Evolutionary conservation across 352 stramenopile genomes (phyloP).

Genomic region (Phytopythium litorale): DNA sequence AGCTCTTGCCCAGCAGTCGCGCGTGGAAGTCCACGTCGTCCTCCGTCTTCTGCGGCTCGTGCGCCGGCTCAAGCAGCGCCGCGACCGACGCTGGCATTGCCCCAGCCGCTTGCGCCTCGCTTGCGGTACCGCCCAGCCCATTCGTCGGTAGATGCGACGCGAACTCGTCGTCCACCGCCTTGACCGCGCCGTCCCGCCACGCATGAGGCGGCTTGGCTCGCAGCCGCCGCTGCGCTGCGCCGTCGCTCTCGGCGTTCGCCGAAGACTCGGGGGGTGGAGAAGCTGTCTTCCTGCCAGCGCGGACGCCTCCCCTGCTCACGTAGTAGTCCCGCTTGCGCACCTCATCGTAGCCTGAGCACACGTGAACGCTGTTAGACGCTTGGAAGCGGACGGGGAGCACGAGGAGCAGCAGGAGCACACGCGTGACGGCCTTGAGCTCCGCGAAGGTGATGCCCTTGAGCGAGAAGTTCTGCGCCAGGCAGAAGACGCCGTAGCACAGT

Average conservation of each 20-base stretch:
- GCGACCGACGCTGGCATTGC: background rate
- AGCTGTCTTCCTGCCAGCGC: background rate
- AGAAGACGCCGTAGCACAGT: conserved; percentile 71
- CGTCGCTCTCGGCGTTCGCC: background rate
- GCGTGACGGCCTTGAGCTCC: conserved; percentile 55
- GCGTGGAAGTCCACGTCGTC: conserved; percentile 66
- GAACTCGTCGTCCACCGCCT: conserved; percentile 9
- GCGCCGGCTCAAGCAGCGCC: background rate
- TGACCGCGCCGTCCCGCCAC: conserved; percentile 55
- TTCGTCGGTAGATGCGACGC: conserved; percentile 15
- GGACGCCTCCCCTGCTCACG: conserved; percentile 35
- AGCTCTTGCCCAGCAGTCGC: conserved; percentile 47
- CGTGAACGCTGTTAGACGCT: background rate
- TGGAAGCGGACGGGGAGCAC: background rate
- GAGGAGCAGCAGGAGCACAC: conserved; percentile 14
- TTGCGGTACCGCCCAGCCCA: background rate
- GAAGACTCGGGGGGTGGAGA: conserved; percentile 7
- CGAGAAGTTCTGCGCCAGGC: conserved; percentile 58
- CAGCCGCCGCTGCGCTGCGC: conserved; percentile 6
- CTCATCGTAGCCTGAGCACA: conserved; percentile 33
- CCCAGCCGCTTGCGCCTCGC: background rate
- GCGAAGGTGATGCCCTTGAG: conserved; percentile 55
- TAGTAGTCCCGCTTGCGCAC: conserved; percentile 56
- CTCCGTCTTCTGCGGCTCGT: conserved; percentile 9
- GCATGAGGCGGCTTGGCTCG: conserved; percentile 57